Base-by-base conservation (phyloP, 2,329 filamentous ascomycete species). In the Fusarium decemcellulare region DNA sequence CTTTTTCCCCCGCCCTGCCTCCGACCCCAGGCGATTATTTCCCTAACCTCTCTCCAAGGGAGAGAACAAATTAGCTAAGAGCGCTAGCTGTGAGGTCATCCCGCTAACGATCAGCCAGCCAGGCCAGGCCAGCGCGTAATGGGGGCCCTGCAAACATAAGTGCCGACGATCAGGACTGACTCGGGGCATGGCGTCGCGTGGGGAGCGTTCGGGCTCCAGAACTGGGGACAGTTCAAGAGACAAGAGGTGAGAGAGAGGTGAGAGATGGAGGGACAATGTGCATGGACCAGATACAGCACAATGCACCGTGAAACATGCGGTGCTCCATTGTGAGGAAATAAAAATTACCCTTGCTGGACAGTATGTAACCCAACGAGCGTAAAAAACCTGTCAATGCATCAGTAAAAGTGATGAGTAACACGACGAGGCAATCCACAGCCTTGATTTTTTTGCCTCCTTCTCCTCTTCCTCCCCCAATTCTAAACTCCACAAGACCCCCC, bases 101-200 rank as follows among this genome's bases (percentile, higher is more conserved):
- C 50, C 62, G 66, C 43, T 23, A 42, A 52, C 36, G 34, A 63
- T 66, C n/a, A n/a, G n/a, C n/a, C 52, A 34, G 32, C 56, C 34
- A 57, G 14, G 18, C 43, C 55, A 40, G 60, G 50, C 43, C 34
- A 32, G 36, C 18, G 18, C 18, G 40, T 32, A 16, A 11, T 36
- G 10, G 30, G 59, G 18, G 44, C 18, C 18, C 18, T 23, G 18
- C 44, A n/a, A 42, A 43, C 62, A 69, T 29, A 69, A 67, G 54
- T 69, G 67, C 67, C 67, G 67, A 30, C 32, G 53, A 63, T 69
- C 67, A 70, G 50, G 59, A 46, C 32, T 51, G 34, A 39, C 36
- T 34, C 47, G 50, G 18, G 11, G 27, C 11, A 10, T 36, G 11
- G 34, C 18, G 48, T 18, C n/a, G n/a, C 12, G 37, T 40, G 36